These are phyloP conservation scores for Kodamaea anthophila DNA, from an alignment of 1,139 yeast genomes.

Conservation along the genomic window DNA sequence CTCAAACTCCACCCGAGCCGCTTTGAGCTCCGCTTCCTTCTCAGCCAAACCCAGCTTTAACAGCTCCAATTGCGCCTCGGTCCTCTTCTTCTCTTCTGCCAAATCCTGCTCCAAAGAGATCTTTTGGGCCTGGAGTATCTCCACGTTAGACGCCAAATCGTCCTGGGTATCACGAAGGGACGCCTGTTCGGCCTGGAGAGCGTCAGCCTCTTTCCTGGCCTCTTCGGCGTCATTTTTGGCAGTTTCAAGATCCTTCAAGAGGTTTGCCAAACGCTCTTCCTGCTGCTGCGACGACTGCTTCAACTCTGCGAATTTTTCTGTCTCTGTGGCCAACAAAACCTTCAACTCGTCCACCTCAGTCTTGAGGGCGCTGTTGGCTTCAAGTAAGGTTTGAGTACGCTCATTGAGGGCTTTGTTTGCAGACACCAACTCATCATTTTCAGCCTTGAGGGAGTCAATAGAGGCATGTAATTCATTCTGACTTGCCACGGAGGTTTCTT, in stretches of 20 bases:
- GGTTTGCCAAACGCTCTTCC: background rate
- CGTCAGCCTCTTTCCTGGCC: background rate
- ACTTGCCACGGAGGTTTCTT: constrained; percentile 1
- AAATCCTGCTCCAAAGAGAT: constrained; percentile 2
- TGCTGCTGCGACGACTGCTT: constrained; percentile 1
- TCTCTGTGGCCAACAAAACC: constrained; percentile 4
- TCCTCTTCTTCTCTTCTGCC: constrained; percentile 1
- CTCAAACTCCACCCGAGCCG: constrained; percentile 1
- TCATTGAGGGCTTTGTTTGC: constrained; percentile 1
- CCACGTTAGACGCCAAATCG: background rate
- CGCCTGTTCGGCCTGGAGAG: background rate
- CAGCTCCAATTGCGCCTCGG: background rate
- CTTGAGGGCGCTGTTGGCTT: too few species aligned
- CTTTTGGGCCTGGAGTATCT: constrained; percentile 2
- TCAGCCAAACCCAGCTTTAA: background rate
- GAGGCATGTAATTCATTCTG: constrained; percentile 4
- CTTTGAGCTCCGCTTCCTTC: constrained; percentile 1
- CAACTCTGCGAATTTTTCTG: background rate
- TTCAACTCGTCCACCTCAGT: constrained; percentile 1
- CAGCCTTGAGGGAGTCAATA: constrained; percentile 4
- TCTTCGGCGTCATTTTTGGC: background rate
- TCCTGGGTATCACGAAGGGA: constrained; percentile 1
- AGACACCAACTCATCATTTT: constrained; percentile 2
- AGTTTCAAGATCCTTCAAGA: constrained; percentile 1
- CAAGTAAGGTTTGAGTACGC: too few species aligned